Evolutionary conservation across 106 monocot species (phyloP), one percentile per base, ranked within the genome.

Genomic region (Gastrodia elata): DNA sequence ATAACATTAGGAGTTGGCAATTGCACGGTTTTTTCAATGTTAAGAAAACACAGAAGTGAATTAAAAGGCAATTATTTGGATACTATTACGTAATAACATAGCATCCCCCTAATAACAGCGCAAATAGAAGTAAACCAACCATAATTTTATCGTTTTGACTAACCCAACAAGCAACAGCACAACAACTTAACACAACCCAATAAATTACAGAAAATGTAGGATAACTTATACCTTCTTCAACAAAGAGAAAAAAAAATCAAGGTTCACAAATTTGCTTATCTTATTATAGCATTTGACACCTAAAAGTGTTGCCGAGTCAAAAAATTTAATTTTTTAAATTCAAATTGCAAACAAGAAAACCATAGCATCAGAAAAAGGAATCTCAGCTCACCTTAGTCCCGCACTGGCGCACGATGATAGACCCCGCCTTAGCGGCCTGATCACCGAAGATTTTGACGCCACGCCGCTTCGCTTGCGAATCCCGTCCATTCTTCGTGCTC

Each of bases 391-490:
- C 97, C 93, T 93, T 98, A 35, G 97, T 93, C 14, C 97, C 97
- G 18, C 97, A 84, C 82, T 98, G 93, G 11, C 97, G 82, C 35
- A 98, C 77, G n/a, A 98, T 98, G 64, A 98, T 98, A 64, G 97
- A 74, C 6, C 97, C 97, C 37, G 90, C 86, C 80, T 98, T 82
- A 68, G 97, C 93, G 38, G 74, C 74, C 83, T 98, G 97, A 49
- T 98, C 97, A 15, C 97, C 93, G 36, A 91, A 98, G 61, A 98
- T 93, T 86, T 98, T 98, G 37, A 98, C 97, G 0, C 97, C 93
- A 56, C 93, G 97, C 34, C 90, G 73, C 86, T 85, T 76, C 27
- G 90, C 93, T 42, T 48, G 73, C 26, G 97, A 98, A 57, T 98
- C 97, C 25, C 97, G 73, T 0, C 93, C 93, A 55, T 98, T 98